Conservation (phyloP, 495 filamentous ascomycete genomes). For the Chaetomium tenue region DNA sequence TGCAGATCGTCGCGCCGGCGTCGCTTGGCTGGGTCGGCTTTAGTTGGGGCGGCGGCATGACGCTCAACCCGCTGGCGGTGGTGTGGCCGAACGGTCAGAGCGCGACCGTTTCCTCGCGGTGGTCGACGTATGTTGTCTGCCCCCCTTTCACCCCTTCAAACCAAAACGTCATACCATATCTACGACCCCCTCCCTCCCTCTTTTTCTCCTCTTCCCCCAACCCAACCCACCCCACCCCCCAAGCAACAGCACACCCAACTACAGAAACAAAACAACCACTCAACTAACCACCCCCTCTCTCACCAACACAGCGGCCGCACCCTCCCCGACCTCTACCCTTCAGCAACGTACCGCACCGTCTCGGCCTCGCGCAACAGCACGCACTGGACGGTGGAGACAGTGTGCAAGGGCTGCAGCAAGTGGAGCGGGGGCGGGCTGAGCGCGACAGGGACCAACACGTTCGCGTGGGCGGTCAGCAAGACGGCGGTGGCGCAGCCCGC, state of each 20-base stretch:
- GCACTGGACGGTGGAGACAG: constrained; percentile 49
- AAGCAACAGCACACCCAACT: no score
- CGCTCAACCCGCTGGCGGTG: constrained; percentile 17
- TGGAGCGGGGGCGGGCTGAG: constrained; percentile 38
- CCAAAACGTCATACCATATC: not conserved
- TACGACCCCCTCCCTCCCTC: not conserved
- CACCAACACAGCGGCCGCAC: not conserved
- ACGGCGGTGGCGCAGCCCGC: constrained; percentile 32
- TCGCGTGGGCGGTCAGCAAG: constrained; percentile 40
- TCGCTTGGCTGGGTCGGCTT: constrained; percentile 4
- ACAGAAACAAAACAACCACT: no score
- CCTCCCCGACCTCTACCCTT: constrained; percentile 30
- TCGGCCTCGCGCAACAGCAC: constrained; percentile 44
- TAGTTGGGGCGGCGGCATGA: constrained; percentile 11
- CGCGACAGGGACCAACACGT: constrained; percentile 36
- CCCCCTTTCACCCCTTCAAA: no score
- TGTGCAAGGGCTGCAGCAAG: constrained; percentile 46
- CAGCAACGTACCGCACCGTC: constrained; percentile 43
- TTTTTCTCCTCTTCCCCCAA: no score
- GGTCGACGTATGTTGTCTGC: not conserved
- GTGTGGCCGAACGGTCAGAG: constrained; percentile 12
- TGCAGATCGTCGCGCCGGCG: constrained; percentile 9
- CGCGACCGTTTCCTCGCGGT: constrained; percentile 9
- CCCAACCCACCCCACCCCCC: no score
- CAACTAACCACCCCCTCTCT: no score